Percentiles rank a stretch among this genome's conserved stretches.
These are phyloP conservation scores for Globisporangium nodosum DNA, from an alignment of 352 stramenopile genomes.

Conservation along the genomic window DNA sequence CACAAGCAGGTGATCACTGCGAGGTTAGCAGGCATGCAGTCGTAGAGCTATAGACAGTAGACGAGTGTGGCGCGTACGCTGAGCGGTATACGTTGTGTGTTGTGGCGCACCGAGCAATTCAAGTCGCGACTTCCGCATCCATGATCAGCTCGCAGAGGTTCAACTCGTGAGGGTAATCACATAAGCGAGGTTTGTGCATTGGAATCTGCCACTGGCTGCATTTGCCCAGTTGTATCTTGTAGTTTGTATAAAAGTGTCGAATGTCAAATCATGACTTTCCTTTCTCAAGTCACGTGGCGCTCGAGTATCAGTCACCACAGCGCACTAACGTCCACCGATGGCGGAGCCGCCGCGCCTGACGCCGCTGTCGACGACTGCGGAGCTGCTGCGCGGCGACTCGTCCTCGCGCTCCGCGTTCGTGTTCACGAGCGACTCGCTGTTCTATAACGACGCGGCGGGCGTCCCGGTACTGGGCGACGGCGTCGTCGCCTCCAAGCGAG, in stretches of 20 bases:
- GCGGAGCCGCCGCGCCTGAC: not conserved
- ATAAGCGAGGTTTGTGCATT: not conserved
- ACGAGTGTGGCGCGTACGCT: not conserved
- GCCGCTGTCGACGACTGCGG: not conserved
- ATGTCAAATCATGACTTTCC: not conserved
- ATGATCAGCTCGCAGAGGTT: conserved; percentile 1
- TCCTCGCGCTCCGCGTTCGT: conserved; percentile 6
- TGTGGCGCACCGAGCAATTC: not conserved
- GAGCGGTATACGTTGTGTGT: too few relatives aligned
- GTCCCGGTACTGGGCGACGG: conserved; percentile 1
- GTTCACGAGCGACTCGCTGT: conserved; percentile 2
- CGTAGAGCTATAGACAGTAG: too few relatives aligned
- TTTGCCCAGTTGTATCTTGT: not conserved
- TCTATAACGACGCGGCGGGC: not conserved
- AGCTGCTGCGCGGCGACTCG: conserved; percentile 3
- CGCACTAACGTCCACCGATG: too few relatives aligned
- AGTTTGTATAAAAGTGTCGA: not conserved
- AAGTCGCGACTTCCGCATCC: not conserved
- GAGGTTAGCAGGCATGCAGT: not conserved
- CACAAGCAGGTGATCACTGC: not conserved
- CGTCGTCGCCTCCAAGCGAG: conserved; percentile 5
- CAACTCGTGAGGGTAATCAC: not conserved
- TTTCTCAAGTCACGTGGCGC: too few relatives aligned
- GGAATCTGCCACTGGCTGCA: not conserved
- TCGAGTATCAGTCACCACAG: too few relatives aligned